Evolutionary conservation across 352 stramenopile species (phyloP), one percentile per base, ranked within the genome.

Genomic region (Pythium graminicola): DNA sequence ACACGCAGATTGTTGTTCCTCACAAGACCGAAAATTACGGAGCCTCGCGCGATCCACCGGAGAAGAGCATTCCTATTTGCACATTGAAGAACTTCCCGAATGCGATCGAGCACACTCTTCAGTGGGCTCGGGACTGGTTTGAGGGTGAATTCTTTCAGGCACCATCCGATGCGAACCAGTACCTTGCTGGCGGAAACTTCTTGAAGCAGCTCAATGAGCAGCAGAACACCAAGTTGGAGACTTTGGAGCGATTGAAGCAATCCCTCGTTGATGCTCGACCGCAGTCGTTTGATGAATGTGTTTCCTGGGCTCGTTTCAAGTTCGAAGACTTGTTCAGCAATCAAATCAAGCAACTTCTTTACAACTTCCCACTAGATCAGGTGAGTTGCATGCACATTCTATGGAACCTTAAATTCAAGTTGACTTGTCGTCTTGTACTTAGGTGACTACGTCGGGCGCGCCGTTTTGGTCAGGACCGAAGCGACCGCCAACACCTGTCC

Each of bases 41-140:
- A 16, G 95, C 90, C 69, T 98, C 95, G 32, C 89, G 95, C 33
- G 97, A 99, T 68, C 96, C 96, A 56, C 96, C 96, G 6, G 97
- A 99, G 73, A 99, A 99, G 75, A 97, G 85, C 47, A 99, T 99
- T 65, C 97, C 97, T 8, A 96, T 99, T 45, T 99, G 97, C 64
- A 99, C 97, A 1, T 76, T 99, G 19, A 99, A 99, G 76, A 99
- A 99, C 75, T 99, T 99, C 62, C 97, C 97, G 3, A 98, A 99
- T 70, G 90, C 97, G 40, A 99, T 99, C 64, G 95, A 99, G 57
- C 97, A 99, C 74, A 98, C 95, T 14, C 70, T 99, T 14, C 94
- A 98, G 66, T 99, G 96, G 96, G 96, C 97, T 22, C 86, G 97
- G 31, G 97, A 99, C 72, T 99, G 93, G 82, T 99, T 99, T 70